Evolutionary conservation across 306 rosid genomes (phyloP).

Genomic region (Medicago truncatula): MtrunA17r5.0-ANR NC_053049.1:31237501-31238000

Average conservation of each 20-base stretch:
- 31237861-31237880: conserved; percentile 96
- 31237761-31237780: conserved; percentile 93
- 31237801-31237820: conserved; percentile 98
- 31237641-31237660: conserved; percentile 5
- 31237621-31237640: conserved; percentile 9
- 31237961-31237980: conserved; percentile 25
- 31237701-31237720: conserved; percentile 93
- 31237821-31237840: conserved; percentile 98
- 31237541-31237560: not conserved
- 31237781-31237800: conserved; percentile 91
- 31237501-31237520: conserved; percentile 30
- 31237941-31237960: conserved; percentile 23
- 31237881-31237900: conserved; percentile 98
- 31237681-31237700: conserved; percentile 18
- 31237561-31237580: not conserved
- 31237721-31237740: conserved; percentile 98
- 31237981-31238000: conserved; percentile 43
- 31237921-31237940: conserved; percentile 9
- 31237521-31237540: not conserved
- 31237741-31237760: conserved; percentile 99
- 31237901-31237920: conserved; percentile 39
- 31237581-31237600: conserved; percentile 27
- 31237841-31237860: conserved; percentile 91
- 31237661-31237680: conserved; percentile 30
- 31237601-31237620: conserved; percentile 6